Evolutionary conservation across 148 eudicot genomes (phyloP), one percentile per base, ranked within the genome.

Genomic region (Fagopyrum homotropicum): DNA sequence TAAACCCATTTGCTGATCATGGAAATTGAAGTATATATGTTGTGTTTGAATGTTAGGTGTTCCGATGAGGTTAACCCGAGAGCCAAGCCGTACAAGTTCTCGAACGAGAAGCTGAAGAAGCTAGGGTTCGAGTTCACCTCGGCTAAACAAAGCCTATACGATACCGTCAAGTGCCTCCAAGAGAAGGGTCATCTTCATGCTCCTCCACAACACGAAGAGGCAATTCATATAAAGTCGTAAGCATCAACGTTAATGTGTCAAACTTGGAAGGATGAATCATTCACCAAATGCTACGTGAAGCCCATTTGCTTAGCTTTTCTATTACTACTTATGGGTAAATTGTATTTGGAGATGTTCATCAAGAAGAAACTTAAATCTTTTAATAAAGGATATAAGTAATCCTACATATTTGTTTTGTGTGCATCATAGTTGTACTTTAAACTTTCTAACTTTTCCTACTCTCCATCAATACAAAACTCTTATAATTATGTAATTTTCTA

Each of bases 41-140:
- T 45, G 19, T 35, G 16, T 66, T 43, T 64, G 40, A 35, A 72
- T 82, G 81, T 78, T 35, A 93, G 98, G 91, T 93, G 98, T 76
- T 83, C 88, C 10, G 98, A 93, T 81, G 91, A 87, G 75, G 83
- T 80, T 73, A 93, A 84, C 44, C 93, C 96, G 75, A 88, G 93
- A 78, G 91, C 84, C 55, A 83, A 89, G 54, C 89, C 96, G 0
- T 90, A 89, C 84, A 87, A 89, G 72, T 86, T 93, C 81, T 82
- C 98, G 35, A 90, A 90, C 86, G 84, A 93, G 72, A 93, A 86
- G 85, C 84, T 93, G 0, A 90, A 83, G 87, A 93, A 93, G 12
- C 75, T 93, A 80, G 96, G 98, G 0, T 76, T 93, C 45, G 90
- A 93, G 52, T 93, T 93, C 80, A 87, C 86, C 5, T 84, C 91